These are phyloP conservation scores for Adenanthera pavonina DNA, from an alignment of 306 rosid species.

Conservation along the genomic window DNA sequence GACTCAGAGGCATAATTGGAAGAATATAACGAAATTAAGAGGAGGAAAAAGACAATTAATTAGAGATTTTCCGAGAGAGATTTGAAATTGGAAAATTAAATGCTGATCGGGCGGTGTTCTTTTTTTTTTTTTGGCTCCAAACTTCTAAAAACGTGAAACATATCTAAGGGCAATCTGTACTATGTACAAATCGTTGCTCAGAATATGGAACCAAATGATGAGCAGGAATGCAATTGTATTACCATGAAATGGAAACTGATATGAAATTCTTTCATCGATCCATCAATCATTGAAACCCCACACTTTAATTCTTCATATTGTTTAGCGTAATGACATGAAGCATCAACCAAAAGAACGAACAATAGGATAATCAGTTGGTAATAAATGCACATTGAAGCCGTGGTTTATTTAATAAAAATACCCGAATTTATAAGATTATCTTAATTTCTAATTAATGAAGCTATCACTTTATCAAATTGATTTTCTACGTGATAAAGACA, in stretches of 20 bases:
- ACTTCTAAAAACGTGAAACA: neutral
- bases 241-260: neutral
- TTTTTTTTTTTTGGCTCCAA: neutral
- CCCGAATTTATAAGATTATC: neutral
- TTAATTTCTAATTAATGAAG: neutral
- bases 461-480: neutral
- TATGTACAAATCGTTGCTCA: neutral
- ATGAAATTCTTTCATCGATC: neutral
- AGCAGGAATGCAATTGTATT: constrained; percentile 3
- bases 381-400: neutral
- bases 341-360: neutral
- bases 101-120: too few species aligned
- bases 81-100: neutral
- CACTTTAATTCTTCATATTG: neutral
- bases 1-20: neutral
- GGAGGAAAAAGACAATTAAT: neutral
- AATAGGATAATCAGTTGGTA: neutral
- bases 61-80: neutral
- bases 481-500: neutral
- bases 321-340: neutral
- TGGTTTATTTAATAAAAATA: neutral
- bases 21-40: neutral
- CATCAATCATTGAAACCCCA: constrained; percentile 12
- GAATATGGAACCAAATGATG: neutral
- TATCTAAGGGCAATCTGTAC: neutral